Conservation (phyloP, 2,329 filamentous ascomycete genomes). For the Xylariales sp. region DNA sequence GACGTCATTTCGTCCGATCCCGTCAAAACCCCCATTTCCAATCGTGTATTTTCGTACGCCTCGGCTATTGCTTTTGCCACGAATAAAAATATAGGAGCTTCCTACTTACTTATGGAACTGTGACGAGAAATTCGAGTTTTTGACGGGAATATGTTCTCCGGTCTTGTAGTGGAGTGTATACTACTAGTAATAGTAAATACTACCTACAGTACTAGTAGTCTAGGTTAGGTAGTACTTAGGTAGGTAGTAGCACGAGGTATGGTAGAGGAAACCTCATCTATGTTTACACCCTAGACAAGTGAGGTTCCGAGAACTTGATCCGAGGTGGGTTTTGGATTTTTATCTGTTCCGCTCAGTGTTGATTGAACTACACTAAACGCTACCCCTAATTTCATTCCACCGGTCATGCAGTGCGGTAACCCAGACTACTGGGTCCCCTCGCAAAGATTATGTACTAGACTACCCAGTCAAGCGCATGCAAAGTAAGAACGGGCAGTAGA, state of each 20-base stretch:
- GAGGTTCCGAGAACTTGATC: neutral
- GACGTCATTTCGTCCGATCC: slow-evolving; percentile 17
- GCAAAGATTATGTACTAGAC: neutral
- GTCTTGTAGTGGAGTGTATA: neutral
- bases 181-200: no score
- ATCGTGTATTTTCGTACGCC: slow-evolving; percentile 9
- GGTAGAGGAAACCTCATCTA: neutral
- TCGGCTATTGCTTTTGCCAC: neutral
- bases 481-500: neutral
- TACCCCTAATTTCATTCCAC: slow-evolving; percentile 10
- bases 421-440: slow-evolving; percentile 31
- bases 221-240: no score
- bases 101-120: no score
- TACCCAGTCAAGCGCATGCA: slow-evolving; percentile 17
- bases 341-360: neutral
- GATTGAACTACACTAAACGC: slow-evolving; percentile 12
- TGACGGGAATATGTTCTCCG: neutral
- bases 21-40: slow-evolving; percentile 10
- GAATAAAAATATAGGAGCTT: no score
- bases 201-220: no score
- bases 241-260: neutral
- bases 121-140: neutral
- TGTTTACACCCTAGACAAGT: neutral
- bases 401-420: slow-evolving; percentile 17
- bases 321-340: slow-evolving; percentile 11